Percentiles rank a stretch among this genome's conserved stretches.
These are phyloP conservation scores for Ananas comosus DNA, from an alignment of 176 grass and related monocot genomes.

Conservation along the genomic window DNA sequence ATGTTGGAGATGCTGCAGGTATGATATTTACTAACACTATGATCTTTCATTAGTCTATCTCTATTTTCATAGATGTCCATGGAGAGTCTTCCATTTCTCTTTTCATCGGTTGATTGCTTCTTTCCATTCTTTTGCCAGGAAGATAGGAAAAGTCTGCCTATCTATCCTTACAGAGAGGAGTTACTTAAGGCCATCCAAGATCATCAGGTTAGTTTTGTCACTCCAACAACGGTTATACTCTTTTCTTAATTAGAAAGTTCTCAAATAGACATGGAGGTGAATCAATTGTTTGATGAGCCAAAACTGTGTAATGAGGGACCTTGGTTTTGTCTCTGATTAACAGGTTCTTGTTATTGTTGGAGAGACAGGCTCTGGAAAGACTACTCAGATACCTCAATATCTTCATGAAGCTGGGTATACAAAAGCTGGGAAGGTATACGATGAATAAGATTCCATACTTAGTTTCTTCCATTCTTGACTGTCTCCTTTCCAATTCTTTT, in stretches of 20 bases:
- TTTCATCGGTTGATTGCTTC: slow-evolving; percentile 5
- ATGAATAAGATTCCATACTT: slow-evolving; percentile 8
- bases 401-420: slow-evolving; percentile 93
- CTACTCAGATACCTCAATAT: slow-evolving; percentile 96
- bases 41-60: background rate
- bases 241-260: background rate
- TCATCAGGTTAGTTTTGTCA: slow-evolving; percentile 43
- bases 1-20: slow-evolving; percentile 69
- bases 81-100: background rate
- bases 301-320: background rate
- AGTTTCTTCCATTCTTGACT: background rate
- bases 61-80: background rate
- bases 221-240: background rate
- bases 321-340: background rate
- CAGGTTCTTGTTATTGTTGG: slow-evolving; percentile 95
- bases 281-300: background rate
- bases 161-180: slow-evolving; percentile 77
- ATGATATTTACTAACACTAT: slow-evolving; percentile 1
- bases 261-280: background rate
- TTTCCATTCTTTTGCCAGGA: slow-evolving; percentile 34
- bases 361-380: slow-evolving; percentile 96
- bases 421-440: slow-evolving; percentile 52
- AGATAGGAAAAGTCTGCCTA: slow-evolving; percentile 84
- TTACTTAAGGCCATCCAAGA: slow-evolving; percentile 65
- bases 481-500: background rate